Percentiles rank a stretch among this genome's conserved stretches.
Conservation (phyloP, 2,329 filamentous ascomycete species). For the Phoma sp. region DNA sequence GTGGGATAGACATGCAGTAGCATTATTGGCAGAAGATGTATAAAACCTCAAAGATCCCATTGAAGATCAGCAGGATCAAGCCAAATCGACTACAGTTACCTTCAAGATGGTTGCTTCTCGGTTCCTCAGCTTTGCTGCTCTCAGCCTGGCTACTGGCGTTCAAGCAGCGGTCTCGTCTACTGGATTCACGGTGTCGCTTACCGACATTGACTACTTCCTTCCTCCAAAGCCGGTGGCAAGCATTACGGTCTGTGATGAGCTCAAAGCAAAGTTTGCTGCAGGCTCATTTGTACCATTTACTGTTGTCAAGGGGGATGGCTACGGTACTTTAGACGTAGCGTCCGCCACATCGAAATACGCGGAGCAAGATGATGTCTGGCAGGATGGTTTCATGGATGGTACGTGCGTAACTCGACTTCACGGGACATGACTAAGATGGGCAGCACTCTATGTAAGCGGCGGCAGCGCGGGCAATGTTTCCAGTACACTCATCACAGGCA, state of each 20-base stretch:
- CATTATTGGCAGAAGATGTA: not conserved
- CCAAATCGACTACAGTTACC: too few relatives aligned
- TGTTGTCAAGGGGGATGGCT: slow-evolving; percentile 39
- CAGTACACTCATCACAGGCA: slow-evolving; percentile 22
- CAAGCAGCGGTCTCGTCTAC: slow-evolving; percentile 40
- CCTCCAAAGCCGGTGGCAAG: slow-evolving; percentile 46
- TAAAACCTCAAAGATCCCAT: not conserved
- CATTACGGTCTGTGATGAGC: slow-evolving; percentile 30
- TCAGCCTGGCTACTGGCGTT: slow-evolving; percentile 11
- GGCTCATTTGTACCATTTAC: slow-evolving; percentile 48
- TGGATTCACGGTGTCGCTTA: slow-evolving; percentile 50
- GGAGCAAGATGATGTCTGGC: slow-evolving; percentile 51
- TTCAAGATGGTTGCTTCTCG: slow-evolving; percentile 19
- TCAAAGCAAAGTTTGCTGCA: slow-evolving; percentile 26
- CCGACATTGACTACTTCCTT: slow-evolving; percentile 50
- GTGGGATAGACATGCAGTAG: not conserved
- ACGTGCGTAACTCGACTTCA: not conserved
- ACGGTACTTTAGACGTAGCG: slow-evolving; percentile 26
- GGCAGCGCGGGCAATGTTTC: slow-evolving; percentile 27
- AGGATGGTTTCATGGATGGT: slow-evolving; percentile 48
- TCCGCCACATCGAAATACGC: slow-evolving; percentile 36
- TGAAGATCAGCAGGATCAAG: too few relatives aligned
- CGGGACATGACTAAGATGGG: not conserved
- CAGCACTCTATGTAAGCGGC: slow-evolving; percentile 30
- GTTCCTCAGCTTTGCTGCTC: slow-evolving; percentile 8